Percentiles rank a stretch among this genome's conserved stretches.
Evolutionary conservation across 306 rosid genomes (phyloP).

Genomic region (Cicer chorassanicum): DNA sequence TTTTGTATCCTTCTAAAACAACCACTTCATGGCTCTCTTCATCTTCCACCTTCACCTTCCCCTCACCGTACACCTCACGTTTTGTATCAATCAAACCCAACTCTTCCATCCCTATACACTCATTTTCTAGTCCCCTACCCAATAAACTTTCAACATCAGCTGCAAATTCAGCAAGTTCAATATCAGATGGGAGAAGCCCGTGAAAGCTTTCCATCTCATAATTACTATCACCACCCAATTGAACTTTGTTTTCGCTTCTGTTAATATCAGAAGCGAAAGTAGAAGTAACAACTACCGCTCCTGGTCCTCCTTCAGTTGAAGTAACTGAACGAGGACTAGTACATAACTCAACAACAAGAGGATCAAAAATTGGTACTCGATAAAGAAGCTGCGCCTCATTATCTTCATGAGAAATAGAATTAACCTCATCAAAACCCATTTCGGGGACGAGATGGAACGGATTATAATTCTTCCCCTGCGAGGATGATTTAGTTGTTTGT

Average conservation of each 20-base stretch:
- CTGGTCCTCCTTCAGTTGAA: constrained; percentile 39
- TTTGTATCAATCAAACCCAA: constrained; percentile 66
- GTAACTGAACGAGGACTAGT: constrained; percentile 41
- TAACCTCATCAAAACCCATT: constrained; percentile 60
- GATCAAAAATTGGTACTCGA: constrained; percentile 78
- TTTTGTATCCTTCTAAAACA: too few relatives aligned
- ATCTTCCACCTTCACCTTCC: constrained; percentile 60
- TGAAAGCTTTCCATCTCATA: constrained; percentile 49
- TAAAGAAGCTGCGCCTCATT: constrained; percentile 79
- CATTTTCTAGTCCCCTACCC: constrained; percentile 72
- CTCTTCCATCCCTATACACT: constrained; percentile 80
- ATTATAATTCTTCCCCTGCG: constrained; percentile 3
- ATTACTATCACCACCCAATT: not conserved
- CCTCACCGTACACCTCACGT: constrained; percentile 36
- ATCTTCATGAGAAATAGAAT: constrained; percentile 58
- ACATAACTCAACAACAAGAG: constrained; percentile 56
- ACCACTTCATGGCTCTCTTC: constrained; percentile 40
- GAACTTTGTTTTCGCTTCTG: constrained; percentile 13
- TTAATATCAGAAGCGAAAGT: not conserved
- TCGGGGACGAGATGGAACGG: constrained; percentile 76
- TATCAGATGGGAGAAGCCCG: constrained; percentile 65
- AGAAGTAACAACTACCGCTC: not conserved
- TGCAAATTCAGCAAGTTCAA: constrained; percentile 80
- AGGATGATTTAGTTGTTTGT: constrained; percentile 20
- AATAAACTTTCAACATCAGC: constrained; percentile 91